Evolutionary conservation across 2,329 filamentous ascomycete species (phyloP), one percentile per base, ranked within the genome.

Genomic region (Penicillium italicum): DNA sequence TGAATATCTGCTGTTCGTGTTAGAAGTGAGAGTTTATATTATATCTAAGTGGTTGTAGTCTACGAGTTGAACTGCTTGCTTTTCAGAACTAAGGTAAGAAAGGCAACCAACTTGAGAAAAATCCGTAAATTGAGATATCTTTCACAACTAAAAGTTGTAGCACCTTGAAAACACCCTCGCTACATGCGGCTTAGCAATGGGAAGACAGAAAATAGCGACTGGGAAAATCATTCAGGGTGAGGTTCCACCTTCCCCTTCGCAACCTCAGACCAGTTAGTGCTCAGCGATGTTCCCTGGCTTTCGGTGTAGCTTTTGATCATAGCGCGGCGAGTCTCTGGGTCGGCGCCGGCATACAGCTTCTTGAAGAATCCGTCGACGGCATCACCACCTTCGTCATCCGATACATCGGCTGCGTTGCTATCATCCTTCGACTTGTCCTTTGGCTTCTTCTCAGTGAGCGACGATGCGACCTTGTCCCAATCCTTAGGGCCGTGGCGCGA

Each of bases 281-380:
- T 97, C 47, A 99, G 77, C 3, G 89, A 84, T 0, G 94, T 99
- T 5, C 94, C 94, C 64, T 95, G 94, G 73, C 92, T 97, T 79
- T 99, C 93, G 14, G 85, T 81, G 68, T 90, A 97, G 69, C 90
- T 96, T 83, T 99, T 99, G 85, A 95, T 90, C 94, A 99, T 99
- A 9, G 94, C 94, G 2, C 91, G 85, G 69, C 86, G 85, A 56
- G 90, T 90, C 65, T 99, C 93, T 0, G 87, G 84, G 46, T 88
- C 85, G 0, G 90, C 86, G 34, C 79, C 80, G 60, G 88, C 85
- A 76, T 93, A 97, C 1, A 99, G 79, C 67, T 88, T 86, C 80
- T 95, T 94, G 80, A 99, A 99, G 76, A 97, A 97, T 11, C 74
- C 70, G 65, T 95, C 88, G 9, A 91, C 85, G 28, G 88, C 84